A percentile compares a stretch with the other conserved stretches of the same genome.
These are phyloP conservation scores for Lasiodiplodia sp. DNA, from an alignment of 2,329 filamentous ascomycete species.

Conservation along the genomic window DNA sequence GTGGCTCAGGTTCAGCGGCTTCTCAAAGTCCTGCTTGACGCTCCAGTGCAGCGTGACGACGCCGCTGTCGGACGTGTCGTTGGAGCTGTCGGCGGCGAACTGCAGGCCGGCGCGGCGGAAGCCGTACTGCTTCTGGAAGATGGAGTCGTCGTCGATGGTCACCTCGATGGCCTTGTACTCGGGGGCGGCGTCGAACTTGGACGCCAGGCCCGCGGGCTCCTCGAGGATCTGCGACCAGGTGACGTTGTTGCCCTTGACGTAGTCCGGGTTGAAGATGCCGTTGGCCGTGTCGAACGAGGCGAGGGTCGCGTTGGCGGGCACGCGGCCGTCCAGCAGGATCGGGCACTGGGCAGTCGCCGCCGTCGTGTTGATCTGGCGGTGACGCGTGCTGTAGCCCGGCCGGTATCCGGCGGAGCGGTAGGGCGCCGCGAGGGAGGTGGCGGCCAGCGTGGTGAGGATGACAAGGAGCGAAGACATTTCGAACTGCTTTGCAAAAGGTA, in stretches of 20 bases:
- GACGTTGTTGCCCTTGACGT: slow-evolving; percentile 61
- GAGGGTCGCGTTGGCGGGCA: slow-evolving; percentile 36
- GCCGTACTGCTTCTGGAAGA: slow-evolving; percentile 66
- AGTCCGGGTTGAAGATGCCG: slow-evolving; percentile 57
- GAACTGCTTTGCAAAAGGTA: background rate
- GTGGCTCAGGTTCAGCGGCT: slow-evolving; percentile 65
- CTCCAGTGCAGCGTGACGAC: slow-evolving; percentile 70
- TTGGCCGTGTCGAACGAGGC: slow-evolving; percentile 35
- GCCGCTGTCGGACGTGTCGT: slow-evolving; percentile 60
- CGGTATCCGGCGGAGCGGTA: background rate
- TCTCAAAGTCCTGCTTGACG: slow-evolving; percentile 59
- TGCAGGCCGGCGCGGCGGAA: slow-evolving; percentile 68
- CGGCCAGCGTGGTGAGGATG: slow-evolving; percentile 22
- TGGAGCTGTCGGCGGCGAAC: slow-evolving; percentile 59
- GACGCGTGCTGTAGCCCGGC: background rate
- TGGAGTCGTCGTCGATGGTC: slow-evolving; percentile 65
- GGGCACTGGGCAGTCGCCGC: slow-evolving; percentile 34
- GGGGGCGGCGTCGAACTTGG: slow-evolving; percentile 55
- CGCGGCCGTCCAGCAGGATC: slow-evolving; percentile 42
- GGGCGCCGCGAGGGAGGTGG: slow-evolving; percentile 17
- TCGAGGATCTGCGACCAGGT: slow-evolving; percentile 60
- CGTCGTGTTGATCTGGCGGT: slow-evolving; percentile 29
- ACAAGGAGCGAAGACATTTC: slow-evolving; percentile 17
- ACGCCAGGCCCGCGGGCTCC: slow-evolving; percentile 52
- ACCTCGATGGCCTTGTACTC: slow-evolving; percentile 59